Base-by-base conservation (phyloP, 2,329 filamentous ascomycete species). In the Chaetomiaceae sp. region DNA sequence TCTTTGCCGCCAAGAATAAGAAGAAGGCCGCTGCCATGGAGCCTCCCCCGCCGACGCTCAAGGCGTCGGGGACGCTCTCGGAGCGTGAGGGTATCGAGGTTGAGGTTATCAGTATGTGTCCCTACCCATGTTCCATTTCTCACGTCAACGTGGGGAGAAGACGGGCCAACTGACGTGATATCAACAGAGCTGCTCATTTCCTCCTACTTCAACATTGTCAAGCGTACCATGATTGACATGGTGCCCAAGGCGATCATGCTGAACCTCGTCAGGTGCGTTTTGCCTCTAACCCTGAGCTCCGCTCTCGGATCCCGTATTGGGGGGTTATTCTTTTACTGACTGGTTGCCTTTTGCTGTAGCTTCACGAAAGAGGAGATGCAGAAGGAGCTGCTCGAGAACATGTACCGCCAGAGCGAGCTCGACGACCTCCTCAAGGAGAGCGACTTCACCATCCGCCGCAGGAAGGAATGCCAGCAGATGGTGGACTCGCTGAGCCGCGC, bases 1-100 rank as follows among this genome's bases (percentile, higher is more conserved):
- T 99, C 81, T 99, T 96, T 67, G 89, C 93, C 10, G 91, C 89
- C 66, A 99, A 97, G 82, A 99, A 97, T 76, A 99, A 97, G 84
- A 99, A 99, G 82, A 97, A 96, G 85, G 95, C 95, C 73, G 93
- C 93, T n/a, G 91, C 92, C 42, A 99, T 99, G 93, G 93, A 99
- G 68, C 78, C 93, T 13, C 93, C 93, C 34, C 93, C 93, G 56
- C 82, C 93, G 25, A 92, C 83, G 37, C 82, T 99, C 51, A 99
- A 96, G 76, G 93, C 93, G 30, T 95, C 89, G 3, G 92, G 93
- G 37, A 95, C 86, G 21, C 76, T 99, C 34, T 95, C 88, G 5
- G 93, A 99, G 73, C 89, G 93, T 55, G 93, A 99, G 69, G 85
- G 84, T 53, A 88, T 96, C 58, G 93, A 99, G 70, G 93, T 99